These are phyloP conservation scores for Aspergillus sp. DNA, from an alignment of 2,329 filamentous ascomycete species.

Conservation along the genomic window DNA sequence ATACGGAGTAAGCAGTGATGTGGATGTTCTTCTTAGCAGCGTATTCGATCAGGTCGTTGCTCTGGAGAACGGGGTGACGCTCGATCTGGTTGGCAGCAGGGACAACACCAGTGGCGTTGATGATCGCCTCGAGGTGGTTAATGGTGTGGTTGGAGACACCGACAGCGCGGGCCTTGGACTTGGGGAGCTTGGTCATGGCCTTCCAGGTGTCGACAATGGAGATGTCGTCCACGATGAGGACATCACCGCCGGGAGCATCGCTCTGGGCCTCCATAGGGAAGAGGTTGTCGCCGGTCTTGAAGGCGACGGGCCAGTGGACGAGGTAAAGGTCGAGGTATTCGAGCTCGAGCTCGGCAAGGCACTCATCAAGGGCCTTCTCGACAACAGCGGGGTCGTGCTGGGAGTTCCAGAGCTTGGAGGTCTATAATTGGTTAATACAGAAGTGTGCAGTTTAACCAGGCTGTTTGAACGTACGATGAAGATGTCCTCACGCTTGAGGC, in stretches of 20 bases:
- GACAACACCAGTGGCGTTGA: slow-evolving; percentile 55
- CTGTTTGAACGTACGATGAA: slow-evolving; percentile 33
- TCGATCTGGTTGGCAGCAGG: slow-evolving; percentile 70
- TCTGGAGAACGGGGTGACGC: slow-evolving; percentile 68
- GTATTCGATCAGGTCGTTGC: slow-evolving; percentile 56
- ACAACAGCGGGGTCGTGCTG: slow-evolving; percentile 53
- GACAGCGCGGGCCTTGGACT: slow-evolving; percentile 42
- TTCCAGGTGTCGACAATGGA: slow-evolving; percentile 46
- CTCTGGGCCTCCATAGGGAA: slow-evolving; percentile 48
- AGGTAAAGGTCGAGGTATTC: slow-evolving; percentile 54
- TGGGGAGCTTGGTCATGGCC: slow-evolving; percentile 46
- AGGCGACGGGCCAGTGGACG: slow-evolving; percentile 49
- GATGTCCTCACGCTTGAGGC: slow-evolving; percentile 42
- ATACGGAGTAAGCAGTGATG: slow-evolving; percentile 62
- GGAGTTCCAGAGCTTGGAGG: slow-evolving; percentile 63
- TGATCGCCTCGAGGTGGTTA: slow-evolving; percentile 51
- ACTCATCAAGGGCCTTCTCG: slow-evolving; percentile 50
- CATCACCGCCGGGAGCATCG: slow-evolving; percentile 37
- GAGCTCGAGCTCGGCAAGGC: slow-evolving; percentile 52
- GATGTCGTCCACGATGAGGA: slow-evolving; percentile 46
- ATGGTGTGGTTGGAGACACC: slow-evolving; percentile 46
- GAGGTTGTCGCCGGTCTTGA: slow-evolving; percentile 40
- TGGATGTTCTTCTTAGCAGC: slow-evolving; percentile 60
- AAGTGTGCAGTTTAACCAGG: not conserved
- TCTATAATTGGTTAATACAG: slow-evolving; percentile 30